A percentile compares a stretch with the other conserved stretches of the same genome.
phyloP scores from a whole-genome alignment of 257 asterid genomes.

The Solanum virginianum region DNA sequence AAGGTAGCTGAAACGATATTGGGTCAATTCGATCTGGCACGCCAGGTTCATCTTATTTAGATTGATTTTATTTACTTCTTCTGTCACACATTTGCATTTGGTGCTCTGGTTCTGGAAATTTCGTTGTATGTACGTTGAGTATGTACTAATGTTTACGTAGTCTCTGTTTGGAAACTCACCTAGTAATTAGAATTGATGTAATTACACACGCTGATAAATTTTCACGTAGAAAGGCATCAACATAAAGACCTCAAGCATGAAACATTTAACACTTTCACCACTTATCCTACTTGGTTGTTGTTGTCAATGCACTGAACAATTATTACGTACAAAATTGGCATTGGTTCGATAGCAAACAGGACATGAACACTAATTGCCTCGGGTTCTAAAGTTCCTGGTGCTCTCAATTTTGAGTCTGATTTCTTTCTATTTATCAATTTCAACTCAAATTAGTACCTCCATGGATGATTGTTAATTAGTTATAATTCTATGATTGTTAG shows the following conservation, averaged over 20 bases:
- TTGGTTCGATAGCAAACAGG: too few species aligned
- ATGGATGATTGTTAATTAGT: background rate
- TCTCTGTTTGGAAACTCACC: too few species aligned
- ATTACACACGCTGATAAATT: too few species aligned
- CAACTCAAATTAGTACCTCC: background rate
- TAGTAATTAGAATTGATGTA: too few species aligned
- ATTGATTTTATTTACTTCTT: background rate
- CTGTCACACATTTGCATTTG: background rate
- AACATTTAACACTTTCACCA: too few species aligned
- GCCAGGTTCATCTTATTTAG: constrained; percentile 36
- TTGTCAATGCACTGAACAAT: too few species aligned
- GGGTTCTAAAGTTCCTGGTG: background rate
- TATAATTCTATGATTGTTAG: too few species aligned
- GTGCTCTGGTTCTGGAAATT: background rate
- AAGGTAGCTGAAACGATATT: constrained; percentile 66
- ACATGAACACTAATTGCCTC: background rate
- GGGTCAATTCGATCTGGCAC: constrained; percentile 66
- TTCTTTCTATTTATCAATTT: background rate
- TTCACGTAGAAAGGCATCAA: too few species aligned
- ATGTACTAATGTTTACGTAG: too few species aligned
- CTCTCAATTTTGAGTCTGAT: background rate
- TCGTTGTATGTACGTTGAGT: background rate
- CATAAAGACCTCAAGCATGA: too few species aligned
- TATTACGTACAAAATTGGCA: too few species aligned
- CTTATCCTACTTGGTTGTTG: too few species aligned